Evolutionary conservation across 345 rosid species (phyloP).

Genomic region (Euphorbia lathyris): DNA sequence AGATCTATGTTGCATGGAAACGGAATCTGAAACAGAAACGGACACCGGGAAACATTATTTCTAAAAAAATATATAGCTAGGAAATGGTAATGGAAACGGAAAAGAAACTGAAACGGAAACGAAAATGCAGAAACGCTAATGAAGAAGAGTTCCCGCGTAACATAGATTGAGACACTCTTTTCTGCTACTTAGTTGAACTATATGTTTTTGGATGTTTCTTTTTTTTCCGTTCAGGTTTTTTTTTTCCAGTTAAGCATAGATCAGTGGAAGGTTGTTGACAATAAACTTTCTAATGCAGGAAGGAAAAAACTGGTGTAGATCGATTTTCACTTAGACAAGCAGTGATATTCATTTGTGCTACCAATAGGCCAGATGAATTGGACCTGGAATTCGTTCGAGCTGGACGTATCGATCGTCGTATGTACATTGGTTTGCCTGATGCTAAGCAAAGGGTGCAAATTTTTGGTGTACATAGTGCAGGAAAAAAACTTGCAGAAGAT

Average conservation of each 20-base stretch:
- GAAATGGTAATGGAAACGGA: too few relatives aligned
- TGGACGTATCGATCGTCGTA: conserved; percentile 93
- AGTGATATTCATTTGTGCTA: conserved; percentile 97
- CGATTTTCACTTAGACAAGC: conserved; percentile 92
- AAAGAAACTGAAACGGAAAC: too few relatives aligned
- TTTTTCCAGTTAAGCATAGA: background rate
- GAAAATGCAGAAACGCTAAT: too few relatives aligned
- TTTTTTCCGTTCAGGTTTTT: background rate
- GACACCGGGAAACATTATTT: too few relatives aligned
- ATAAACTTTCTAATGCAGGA: conserved; percentile 39
- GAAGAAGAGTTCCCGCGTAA: too few relatives aligned
- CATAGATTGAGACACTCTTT: background rate
- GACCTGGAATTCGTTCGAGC: conserved; percentile 90
- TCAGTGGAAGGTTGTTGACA: conserved; percentile 18
- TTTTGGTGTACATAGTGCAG: conserved; percentile 83
- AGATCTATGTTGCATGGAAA: too few relatives aligned
- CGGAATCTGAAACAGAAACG: too few relatives aligned
- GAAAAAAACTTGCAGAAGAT: conserved; percentile 82
- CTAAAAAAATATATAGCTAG: too few relatives aligned
- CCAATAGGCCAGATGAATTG: conserved; percentile 95
- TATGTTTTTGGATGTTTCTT: background rate
- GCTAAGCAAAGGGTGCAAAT: conserved; percentile 89
- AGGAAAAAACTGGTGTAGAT: conserved; percentile 83
- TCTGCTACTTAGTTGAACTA: background rate
- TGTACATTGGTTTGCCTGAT: conserved; percentile 91